These are phyloP conservation scores for Meyerozyma elateridarum DNA, from an alignment of 1,139 yeast genomes.

Conservation along the genomic window DNA sequence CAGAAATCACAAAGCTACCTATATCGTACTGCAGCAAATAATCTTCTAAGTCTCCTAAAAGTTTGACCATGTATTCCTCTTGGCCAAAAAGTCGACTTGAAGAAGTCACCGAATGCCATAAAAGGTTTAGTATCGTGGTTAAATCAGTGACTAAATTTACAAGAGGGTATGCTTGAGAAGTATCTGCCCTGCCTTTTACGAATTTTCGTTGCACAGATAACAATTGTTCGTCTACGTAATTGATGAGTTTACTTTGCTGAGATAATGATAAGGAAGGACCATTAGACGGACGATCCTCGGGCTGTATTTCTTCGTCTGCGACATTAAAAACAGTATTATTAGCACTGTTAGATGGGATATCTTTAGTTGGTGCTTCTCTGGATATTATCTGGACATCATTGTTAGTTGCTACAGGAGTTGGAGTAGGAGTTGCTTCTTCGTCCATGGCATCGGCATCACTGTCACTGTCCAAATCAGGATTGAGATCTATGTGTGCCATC, in stretches of 20 bases:
- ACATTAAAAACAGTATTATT: constrained; percentile 11
- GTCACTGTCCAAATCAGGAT: constrained; percentile 37
- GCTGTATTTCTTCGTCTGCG: constrained; percentile 11
- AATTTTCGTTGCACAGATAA: constrained; percentile 58
- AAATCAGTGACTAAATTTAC: constrained; percentile 15
- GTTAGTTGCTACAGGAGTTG: no score
- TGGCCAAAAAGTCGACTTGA: constrained; percentile 45
- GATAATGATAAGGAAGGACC: no score
- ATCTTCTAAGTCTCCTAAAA: constrained; percentile 66
- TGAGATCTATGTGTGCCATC: constrained; percentile 29
- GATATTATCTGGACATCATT: no score
- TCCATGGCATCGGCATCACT: constrained; percentile 15
- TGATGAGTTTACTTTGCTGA: constrained; percentile 60
- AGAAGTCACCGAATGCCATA: constrained; percentile 18
- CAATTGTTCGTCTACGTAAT: constrained; percentile 56
- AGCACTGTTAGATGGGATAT: no score
- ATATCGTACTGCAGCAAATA: constrained; percentile 43
- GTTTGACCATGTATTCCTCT: constrained; percentile 52
- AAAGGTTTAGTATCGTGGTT: constrained; percentile 12
- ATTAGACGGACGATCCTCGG: constrained; percentile 13
- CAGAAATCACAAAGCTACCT: no score
- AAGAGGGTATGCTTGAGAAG: constrained; percentile 15
- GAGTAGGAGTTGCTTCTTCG: not conserved
- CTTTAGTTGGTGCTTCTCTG: no score
- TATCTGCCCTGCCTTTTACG: constrained; percentile 53